Conservation (phyloP, 345 rosid species). For the Conringia planisiliqua region DNA sequence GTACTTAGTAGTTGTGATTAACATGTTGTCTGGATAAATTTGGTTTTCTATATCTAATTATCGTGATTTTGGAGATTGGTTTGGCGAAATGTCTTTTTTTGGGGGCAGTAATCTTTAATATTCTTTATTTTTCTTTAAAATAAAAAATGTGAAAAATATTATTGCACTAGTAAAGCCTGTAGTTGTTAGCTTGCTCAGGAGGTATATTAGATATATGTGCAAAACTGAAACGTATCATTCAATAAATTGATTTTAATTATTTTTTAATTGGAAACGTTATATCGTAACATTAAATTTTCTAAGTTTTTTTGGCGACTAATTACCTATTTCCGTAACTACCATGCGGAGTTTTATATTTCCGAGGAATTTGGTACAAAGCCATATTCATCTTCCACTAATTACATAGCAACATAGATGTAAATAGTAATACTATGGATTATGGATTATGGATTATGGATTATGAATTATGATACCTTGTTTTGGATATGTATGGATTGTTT, state of each 20-base stretch:
- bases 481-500: not conserved
- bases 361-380: not conserved
- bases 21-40: not conserved
- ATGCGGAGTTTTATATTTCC: not conserved
- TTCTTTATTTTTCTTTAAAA: not conserved
- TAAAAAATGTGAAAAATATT: not conserved
- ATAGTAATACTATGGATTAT: not conserved
- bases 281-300: not conserved
- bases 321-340: not conserved
- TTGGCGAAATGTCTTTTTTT: not conserved
- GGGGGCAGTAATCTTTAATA: slow-evolving; percentile 3
- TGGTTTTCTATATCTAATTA: not conserved
- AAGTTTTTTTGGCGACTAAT: not conserved
- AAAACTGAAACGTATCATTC: slow-evolving; percentile 22
- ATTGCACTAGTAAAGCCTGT: not conserved
- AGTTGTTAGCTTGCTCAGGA: not conserved
- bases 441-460: no score
- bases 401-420: no score
- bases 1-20: slow-evolving; percentile 4
- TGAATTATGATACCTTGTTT: not conserved
- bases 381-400: not conserved
- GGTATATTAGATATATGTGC: not conserved
- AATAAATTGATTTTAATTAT: not conserved
- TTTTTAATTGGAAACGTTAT: not conserved
- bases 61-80: not conserved